Evolutionary conservation across 2,329 filamentous ascomycete species (phyloP).

Genomic region (Chaetomiaceae sp.): DNA sequence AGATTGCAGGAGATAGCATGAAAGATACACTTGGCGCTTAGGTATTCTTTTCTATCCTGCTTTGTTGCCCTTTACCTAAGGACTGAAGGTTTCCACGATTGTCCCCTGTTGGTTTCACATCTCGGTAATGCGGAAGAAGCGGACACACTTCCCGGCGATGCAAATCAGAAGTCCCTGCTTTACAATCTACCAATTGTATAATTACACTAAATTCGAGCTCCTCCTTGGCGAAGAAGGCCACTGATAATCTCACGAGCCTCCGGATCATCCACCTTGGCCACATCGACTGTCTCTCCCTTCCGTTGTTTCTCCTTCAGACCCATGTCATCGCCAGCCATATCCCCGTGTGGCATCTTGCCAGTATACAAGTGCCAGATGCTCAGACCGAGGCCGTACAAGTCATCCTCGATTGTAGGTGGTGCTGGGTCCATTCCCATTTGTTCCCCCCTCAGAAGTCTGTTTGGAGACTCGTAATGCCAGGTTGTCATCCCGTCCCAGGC

Average conservation of each 20-base stretch:
- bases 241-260: not conserved
- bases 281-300: not conserved
- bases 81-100: too few species aligned
- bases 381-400: constrained; percentile 8
- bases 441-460: constrained; percentile 4
- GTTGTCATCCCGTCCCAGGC: not conserved
- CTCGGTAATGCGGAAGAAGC: too few species aligned
- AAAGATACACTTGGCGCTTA: too few species aligned
- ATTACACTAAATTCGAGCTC: not conserved
- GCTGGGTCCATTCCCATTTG: not conserved
- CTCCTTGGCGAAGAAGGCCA: not conserved
- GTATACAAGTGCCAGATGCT: constrained; percentile 12
- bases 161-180: not conserved
- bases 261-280: not conserved
- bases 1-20: too few species aligned
- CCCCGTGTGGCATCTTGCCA: constrained; percentile 3
- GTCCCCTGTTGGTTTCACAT: too few species aligned
- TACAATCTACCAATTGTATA: not conserved
- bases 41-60: too few species aligned
- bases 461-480: constrained; percentile 7
- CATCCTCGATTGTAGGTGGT: constrained; percentile 10
- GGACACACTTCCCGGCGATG: too few species aligned
- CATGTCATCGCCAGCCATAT: not conserved
- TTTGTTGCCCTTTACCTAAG: too few species aligned
- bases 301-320: not conserved